Evolutionary conservation across 75 land plant genomes (phyloP), one percentile per base, ranked within the genome.

Genomic region (Sequoia sempervirens): DNA sequence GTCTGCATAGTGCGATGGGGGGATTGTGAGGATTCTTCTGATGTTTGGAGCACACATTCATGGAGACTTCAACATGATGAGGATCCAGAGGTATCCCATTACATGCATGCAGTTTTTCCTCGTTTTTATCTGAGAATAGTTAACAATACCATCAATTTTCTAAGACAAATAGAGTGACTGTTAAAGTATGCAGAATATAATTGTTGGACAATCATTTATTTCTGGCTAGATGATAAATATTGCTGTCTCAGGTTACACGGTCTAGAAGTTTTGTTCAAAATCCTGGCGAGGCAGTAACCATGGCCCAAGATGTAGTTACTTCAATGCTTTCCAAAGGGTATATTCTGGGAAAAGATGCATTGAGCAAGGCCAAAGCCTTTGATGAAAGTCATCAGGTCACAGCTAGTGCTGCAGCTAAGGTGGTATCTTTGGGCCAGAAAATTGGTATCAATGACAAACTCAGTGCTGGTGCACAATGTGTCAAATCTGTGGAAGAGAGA

Each of bases 301-400:
- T 90, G 85, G 94, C 95, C 43, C 95, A 93, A 37, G 97, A 93
- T 2, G 93, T 92, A 1, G 93, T 94, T 40, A 86, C 85, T 53
- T 86, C 89, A 54, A 95, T 96, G 95, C 84, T 96, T 2, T 81
- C 98, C 38, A 92, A 79, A 47, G 97, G 99, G 61, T 93, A 88
- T 82, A 79, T 84, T 23, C 85, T 96, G 36, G 90, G 99, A 52
- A 95, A 96, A 75, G 97, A 93, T 84, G 94, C 94, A 14, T 82
- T 93, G 54, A 36, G 46, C 87, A 95, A 88, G 85, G 96, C 93
- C 10, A 93, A 89, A 80, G 90, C 86, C 12, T 91, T 91, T 45
- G 94, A 94, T 68, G 92, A 94, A 37, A 88, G 91, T 34, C 84
- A 87, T 56, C 86, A 86, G 37, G 89, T 92, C 54, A 88, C 96